Conservation (phyloP, 1,284 basidiomycete genomes). For the Ceratobasidium sp. region DNA sequence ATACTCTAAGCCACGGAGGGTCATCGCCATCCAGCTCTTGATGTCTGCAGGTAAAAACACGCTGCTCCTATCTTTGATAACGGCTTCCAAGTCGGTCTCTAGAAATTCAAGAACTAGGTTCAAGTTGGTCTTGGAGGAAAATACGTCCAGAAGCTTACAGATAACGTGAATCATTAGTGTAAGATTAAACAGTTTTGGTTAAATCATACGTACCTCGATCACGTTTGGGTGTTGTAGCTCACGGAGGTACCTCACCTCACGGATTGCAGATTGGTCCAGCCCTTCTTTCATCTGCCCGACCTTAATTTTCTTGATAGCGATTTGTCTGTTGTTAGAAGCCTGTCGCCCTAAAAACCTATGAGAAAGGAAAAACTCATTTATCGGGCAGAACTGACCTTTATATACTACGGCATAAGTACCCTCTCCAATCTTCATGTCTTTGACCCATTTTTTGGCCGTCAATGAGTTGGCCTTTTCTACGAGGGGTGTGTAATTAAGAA, state of each 20-base stretch:
- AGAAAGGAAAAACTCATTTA: background rate
- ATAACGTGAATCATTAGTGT: background rate
- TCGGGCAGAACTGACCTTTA: conserved; percentile 70
- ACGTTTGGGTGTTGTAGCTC: conserved; percentile 96
- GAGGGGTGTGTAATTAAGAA: background rate
- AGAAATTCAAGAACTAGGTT: conserved; percentile 98
- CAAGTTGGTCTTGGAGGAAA: conserved; percentile 95
- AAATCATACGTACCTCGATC: conserved; percentile 77
- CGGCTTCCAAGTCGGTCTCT: conserved; percentile 96
- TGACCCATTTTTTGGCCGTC: conserved; percentile 44
- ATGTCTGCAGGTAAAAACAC: conserved; percentile 96
- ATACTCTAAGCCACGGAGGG: conserved; percentile 94
- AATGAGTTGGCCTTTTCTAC: conserved; percentile 43
- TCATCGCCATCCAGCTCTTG: conserved; percentile 99
- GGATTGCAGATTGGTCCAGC: conserved; percentile 97
- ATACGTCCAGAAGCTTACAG: conserved; percentile 91
- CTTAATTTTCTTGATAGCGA: conserved; percentile 99
- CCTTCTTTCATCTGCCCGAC: conserved; percentile 98
- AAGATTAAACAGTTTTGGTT: conserved; percentile 2
- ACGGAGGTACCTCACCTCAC: conserved; percentile 97
- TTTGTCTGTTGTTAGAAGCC: conserved; percentile 75
- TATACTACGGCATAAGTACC: conserved; percentile 99
- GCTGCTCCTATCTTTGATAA: conserved; percentile 93
- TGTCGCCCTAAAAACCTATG: conserved; percentile 68
- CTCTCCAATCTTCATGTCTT: conserved; percentile 44